Percentiles rank a stretch among this genome's conserved stretches.
These are phyloP conservation scores for Lecanosticta acicola DNA, from an alignment of 2,329 filamentous ascomycete genomes.

Conservation along the genomic window DNA sequence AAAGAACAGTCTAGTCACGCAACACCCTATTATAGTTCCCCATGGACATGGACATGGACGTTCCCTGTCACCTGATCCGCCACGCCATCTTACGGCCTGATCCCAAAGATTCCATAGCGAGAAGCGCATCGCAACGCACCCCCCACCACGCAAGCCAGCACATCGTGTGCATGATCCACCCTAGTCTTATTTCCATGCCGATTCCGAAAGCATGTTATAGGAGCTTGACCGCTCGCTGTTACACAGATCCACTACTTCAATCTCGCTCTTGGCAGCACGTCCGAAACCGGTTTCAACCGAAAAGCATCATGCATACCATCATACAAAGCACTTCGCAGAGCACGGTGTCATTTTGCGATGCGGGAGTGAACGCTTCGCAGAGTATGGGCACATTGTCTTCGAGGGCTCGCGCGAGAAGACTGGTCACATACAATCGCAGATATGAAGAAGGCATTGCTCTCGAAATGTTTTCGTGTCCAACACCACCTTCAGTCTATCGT, in stretches of 20 bases:
- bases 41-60: no score
- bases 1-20: no score
- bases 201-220: no score
- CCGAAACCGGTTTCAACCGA: constrained; percentile 4
- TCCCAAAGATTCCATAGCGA: no score
- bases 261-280: background rate
- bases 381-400: constrained; percentile 8
- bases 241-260: background rate
- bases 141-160: no score
- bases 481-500: constrained; percentile 3
- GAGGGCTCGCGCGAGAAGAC: constrained; percentile 2
- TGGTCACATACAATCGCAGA: background rate
- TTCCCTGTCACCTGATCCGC: no score
- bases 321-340: constrained; percentile 10
- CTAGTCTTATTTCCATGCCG: no score
- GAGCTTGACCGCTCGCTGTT: background rate
- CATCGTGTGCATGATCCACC: no score
- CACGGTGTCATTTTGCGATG: constrained; percentile 10
- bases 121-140: no score
- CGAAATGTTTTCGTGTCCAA: background rate
- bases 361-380: constrained; percentile 12
- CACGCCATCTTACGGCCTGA: no score
- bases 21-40: no score
- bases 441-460: background rate
- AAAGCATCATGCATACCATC: constrained; percentile 12